Conservation (phyloP, 176 grass and related monocot genomes). For the Aechmea fasciata region DNA sequence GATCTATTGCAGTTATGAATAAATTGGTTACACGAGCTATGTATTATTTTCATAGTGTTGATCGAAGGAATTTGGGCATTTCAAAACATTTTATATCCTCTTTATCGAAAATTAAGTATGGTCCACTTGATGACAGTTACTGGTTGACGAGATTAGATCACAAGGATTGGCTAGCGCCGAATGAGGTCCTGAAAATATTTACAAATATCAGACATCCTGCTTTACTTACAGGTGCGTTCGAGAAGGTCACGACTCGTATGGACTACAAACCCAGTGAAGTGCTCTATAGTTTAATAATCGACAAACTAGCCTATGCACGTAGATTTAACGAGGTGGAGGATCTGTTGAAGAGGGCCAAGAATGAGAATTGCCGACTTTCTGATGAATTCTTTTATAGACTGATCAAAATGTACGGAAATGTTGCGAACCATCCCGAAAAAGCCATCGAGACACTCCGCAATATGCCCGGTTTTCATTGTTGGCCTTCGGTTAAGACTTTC, state of each 20-base stretch:
- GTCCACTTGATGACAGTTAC: conserved; percentile 25
- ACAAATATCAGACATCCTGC: conserved; percentile 39
- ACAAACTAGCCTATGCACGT: conserved; percentile 46
- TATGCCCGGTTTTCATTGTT: conserved; percentile 57
- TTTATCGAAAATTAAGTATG: not conserved
- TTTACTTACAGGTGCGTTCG: conserved; percentile 36
- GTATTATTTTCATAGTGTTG: not conserved
- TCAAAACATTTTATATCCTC: conserved; percentile 3
- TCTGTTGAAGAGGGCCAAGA: conserved; percentile 41
- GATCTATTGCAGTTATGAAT: not conserved
- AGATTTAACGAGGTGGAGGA: conserved; percentile 62
- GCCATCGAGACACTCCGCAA: conserved; percentile 45
- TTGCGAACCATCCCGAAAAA: conserved; percentile 58
- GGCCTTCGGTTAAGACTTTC: conserved; percentile 68
- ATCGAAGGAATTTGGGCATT: not conserved
- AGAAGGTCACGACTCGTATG: conserved; percentile 33
- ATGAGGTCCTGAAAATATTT: conserved; percentile 77
- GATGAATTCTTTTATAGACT: conserved; percentile 69
- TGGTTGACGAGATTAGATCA: conserved; percentile 64
- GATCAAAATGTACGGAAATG: conserved; percentile 91
- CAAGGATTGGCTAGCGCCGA: conserved; percentile 86
- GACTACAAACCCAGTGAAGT: conserved; percentile 70
- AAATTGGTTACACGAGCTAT: not conserved
- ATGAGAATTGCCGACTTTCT: conserved; percentile 49
- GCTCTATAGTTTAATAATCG: conserved; percentile 65